A percentile compares a stretch with the other conserved stretches of the same genome.
These are phyloP conservation scores for Toxoplasma gondii DNA, from an alignment of 169 alveolate genomes.

Conservation along the genomic window DNA sequence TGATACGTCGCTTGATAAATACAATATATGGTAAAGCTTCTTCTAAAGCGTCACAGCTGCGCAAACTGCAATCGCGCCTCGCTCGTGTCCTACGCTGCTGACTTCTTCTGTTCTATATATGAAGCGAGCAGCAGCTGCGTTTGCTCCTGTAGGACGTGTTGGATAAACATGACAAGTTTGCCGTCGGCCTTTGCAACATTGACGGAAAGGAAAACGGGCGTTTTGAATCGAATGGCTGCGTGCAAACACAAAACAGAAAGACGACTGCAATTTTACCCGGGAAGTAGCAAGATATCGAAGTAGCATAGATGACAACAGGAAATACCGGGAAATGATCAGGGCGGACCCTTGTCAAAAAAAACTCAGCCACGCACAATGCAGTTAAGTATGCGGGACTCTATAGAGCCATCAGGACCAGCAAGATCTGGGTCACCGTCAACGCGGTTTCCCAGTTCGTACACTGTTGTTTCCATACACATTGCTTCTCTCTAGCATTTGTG, in stretches of 20 bases:
- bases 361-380: too few relatives aligned
- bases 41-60: too few relatives aligned
- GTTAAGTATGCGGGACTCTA: too few relatives aligned
- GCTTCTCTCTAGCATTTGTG: too few relatives aligned
- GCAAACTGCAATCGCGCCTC: too few relatives aligned
- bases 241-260: neutral
- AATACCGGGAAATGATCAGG: neutral
- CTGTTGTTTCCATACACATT: too few relatives aligned
- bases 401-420: too few relatives aligned
- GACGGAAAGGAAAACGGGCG: conserved; percentile 17
- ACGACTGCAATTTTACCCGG: neutral
- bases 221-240: neutral
- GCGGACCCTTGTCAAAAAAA: too few relatives aligned
- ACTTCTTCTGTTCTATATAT: neutral
- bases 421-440: too few relatives aligned
- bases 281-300: neutral
- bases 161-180: neutral
- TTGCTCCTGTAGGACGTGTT: neutral
- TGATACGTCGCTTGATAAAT: too few relatives aligned
- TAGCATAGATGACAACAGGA: neutral
- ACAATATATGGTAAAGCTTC: too few relatives aligned
- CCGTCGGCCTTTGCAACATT: conserved; percentile 13
- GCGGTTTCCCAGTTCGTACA: too few relatives aligned
- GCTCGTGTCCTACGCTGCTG: neutral
- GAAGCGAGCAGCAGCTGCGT: neutral